A percentile compares a stretch with the other conserved stretches of the same genome.
These are phyloP conservation scores for Fusarium oligoseptatum DNA, from an alignment of 2,329 filamentous ascomycete species.

Conservation along the genomic window DNA sequence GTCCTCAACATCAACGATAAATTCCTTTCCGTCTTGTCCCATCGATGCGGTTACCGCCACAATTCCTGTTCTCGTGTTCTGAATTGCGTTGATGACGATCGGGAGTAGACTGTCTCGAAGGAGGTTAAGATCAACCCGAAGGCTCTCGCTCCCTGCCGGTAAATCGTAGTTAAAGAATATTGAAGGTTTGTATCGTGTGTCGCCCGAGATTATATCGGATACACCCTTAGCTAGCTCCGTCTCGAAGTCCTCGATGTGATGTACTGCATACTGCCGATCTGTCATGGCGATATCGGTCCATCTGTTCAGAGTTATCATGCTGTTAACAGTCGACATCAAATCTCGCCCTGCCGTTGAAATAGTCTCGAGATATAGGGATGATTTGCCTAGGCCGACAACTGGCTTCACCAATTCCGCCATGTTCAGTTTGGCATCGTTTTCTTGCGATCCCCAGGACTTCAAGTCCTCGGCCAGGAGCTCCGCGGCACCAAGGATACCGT, in stretches of 20 bases:
- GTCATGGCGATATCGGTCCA: slow-evolving; percentile 54
- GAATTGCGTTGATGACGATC: slow-evolving; percentile 57
- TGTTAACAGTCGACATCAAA: slow-evolving; percentile 60
- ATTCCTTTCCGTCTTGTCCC: slow-evolving; percentile 44
- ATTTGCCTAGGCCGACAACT: neutral
- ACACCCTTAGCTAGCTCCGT: slow-evolving; percentile 24
- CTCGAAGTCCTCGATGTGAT: slow-evolving; percentile 32
- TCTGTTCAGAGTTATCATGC: slow-evolving; percentile 56
- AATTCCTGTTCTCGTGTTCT: slow-evolving; percentile 54
- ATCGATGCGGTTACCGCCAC: slow-evolving; percentile 52
- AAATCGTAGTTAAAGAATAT: slow-evolving; percentile 34
- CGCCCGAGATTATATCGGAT: neutral
- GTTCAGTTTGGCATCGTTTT: neutral
- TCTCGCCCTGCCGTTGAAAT: slow-evolving; percentile 58
- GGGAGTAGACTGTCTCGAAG: slow-evolving; percentile 59
- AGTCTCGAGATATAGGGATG: slow-evolving; percentile 46
- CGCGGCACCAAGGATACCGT: slow-evolving; percentile 57
- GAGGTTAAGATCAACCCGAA: slow-evolving; percentile 54
- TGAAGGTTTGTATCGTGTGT: slow-evolving; percentile 22
- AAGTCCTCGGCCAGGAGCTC: slow-evolving; percentile 59
- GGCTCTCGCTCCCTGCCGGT: slow-evolving; percentile 41
- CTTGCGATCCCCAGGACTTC: slow-evolving; percentile 32
- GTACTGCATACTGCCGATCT: slow-evolving; percentile 47
- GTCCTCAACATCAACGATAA: slow-evolving; percentile 58
- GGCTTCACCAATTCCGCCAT: slow-evolving; percentile 19